These are phyloP conservation scores for Pistacia atlantica DNA, from an alignment of 345 rosid genomes.

Conservation along the genomic window DNA sequence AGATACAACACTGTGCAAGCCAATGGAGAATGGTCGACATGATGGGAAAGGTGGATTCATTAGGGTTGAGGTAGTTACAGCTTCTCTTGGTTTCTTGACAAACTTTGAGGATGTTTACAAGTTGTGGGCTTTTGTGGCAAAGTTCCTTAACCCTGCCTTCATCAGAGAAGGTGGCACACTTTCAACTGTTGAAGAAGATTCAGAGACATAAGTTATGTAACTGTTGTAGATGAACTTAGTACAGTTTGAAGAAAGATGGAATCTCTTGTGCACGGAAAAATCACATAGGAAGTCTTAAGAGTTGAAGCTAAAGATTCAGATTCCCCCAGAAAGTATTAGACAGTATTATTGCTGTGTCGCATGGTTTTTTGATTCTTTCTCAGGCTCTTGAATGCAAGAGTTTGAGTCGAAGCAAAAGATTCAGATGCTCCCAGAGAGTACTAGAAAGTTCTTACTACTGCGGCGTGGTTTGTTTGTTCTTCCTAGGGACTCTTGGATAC, in stretches of 20 bases:
- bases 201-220: slow-evolving; percentile 46
- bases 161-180: slow-evolving; percentile 61
- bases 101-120: slow-evolving; percentile 96
- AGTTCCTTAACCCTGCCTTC: slow-evolving; percentile 79
- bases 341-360: slow-evolving; percentile 9
- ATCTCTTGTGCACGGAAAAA: slow-evolving; percentile 7
- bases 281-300: slow-evolving; percentile 18
- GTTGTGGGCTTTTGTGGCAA: slow-evolving; percentile 87
- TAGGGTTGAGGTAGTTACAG: slow-evolving; percentile 90
- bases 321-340: slow-evolving; percentile 19
- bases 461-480: slow-evolving; percentile 34
- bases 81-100: slow-evolving; percentile 91
- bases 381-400: slow-evolving; percentile 30
- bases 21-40: slow-evolving; percentile 66
- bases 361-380: slow-evolving; percentile 39
- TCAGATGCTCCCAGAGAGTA: no score
- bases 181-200: slow-evolving; percentile 76
- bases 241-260: slow-evolving; percentile 16
- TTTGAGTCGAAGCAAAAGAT: no score
- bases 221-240: slow-evolving; percentile 17
- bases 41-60: slow-evolving; percentile 64
- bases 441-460: no score
- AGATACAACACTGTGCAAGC: slow-evolving; percentile 66
- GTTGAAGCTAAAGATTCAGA: slow-evolving; percentile 38
- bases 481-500: slow-evolving; percentile 34